Evolutionary conservation across 495 filamentous ascomycete genomes (phyloP).

Genomic region (Lepidopterella palustris): DNA sequence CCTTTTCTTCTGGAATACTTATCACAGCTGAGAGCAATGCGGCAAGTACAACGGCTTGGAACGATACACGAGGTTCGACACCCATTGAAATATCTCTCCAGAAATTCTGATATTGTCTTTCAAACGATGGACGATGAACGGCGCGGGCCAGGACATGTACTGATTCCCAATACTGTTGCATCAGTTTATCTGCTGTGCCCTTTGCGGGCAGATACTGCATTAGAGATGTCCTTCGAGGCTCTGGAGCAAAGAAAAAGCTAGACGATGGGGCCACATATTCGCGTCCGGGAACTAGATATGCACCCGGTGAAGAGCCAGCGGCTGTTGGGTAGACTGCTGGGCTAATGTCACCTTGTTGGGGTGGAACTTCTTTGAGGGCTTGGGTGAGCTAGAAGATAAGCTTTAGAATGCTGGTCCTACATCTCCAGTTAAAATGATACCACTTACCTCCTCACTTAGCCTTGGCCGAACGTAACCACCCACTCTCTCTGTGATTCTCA

Average conservation of each 20-base stretch:
- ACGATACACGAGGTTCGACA: conserved; percentile 54
- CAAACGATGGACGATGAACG: conserved; percentile 59
- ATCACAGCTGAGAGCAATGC: conserved; percentile 61
- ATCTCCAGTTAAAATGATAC: not conserved
- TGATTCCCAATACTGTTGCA: conserved; percentile 56
- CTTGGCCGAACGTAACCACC: conserved; percentile 51
- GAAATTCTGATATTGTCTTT: conserved; percentile 54
- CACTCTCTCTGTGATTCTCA: conserved; percentile 67
- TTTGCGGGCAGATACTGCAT: conserved; percentile 51
- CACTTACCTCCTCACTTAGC: conserved; percentile 58
- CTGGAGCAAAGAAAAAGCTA: conserved; percentile 59
- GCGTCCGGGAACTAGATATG: conserved; percentile 32
- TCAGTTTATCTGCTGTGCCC: conserved; percentile 47
- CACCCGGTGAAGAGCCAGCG: not conserved
- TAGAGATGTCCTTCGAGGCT: conserved; percentile 42
- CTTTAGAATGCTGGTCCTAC: conserved; percentile 22
- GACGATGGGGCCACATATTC: conserved; percentile 45
- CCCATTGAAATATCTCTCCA: conserved; percentile 52
- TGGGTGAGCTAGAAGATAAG: conserved; percentile 9
- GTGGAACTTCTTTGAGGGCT: conserved; percentile 20
- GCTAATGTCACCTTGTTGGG: not conserved
- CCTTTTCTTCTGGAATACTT: conserved; percentile 51
- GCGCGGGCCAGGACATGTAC: conserved; percentile 62
- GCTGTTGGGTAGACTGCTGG: conserved; percentile 10
- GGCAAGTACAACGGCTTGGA: conserved; percentile 60